Evolutionary conservation across 305 asterid genomes (phyloP), one percentile per base, ranked within the genome.

Genomic region (Andrographis paniculata): DNA sequence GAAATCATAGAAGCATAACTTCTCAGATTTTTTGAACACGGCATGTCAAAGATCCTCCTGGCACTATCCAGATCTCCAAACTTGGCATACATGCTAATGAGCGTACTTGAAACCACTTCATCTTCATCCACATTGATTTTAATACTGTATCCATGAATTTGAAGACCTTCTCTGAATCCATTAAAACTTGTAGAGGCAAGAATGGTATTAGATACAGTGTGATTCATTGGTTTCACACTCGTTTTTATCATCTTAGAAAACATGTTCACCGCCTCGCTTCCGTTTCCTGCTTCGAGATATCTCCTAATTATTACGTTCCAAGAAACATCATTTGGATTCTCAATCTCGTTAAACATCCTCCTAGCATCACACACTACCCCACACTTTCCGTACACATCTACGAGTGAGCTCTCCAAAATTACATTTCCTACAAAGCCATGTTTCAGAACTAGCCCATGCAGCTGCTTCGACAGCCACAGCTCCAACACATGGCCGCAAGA

Each of bases 241-340:
- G 20, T 52, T 58, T 71, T 49, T 27, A 79, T 48, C 93, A 82
- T 79, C 46, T 60, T 62, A 40, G 58, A 56, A 59, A 86, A 82
- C 84, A 86, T 59, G 45, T 44, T 45, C 39, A 75, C 55, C 0
- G 87, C 79, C 61, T 73, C 77, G 33, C 44, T 60, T 48, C 80
- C 82, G 18, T 63, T 56, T 14, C 77, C 84, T 59, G 63, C 46
- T 50, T 86, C 89, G 42, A 79, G 68, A 68, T 82, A 82, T 78
- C 94, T 75, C 45, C 93, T 71, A 52, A 86, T 59, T 37, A 82
- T 86, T 56, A 86, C 85, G 66, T 86, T 82, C 94, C 93, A 86
- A 14, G 93, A 68, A 20, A 82, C 66, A 9, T 48, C 65, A 52
- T 87, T 80, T 20, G 87, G 86, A 17, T 60, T 58, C 74, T 60